These are phyloP conservation scores for Phalaenopsis hybrid DNA, from an alignment of 116 monocot genomes.

Conservation along the genomic window DNA sequence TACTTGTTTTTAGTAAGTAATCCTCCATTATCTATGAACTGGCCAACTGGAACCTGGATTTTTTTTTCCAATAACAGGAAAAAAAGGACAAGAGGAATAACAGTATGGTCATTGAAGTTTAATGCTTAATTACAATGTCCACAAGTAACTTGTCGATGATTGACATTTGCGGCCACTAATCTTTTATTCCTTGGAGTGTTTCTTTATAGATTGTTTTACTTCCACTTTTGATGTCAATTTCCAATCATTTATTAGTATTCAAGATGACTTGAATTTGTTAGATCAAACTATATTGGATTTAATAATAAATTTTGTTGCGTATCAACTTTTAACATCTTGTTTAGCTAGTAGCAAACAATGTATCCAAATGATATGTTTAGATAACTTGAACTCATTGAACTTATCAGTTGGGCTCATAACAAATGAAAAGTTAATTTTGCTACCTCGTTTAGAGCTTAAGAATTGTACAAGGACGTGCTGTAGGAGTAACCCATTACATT, in stretches of 20 bases:
- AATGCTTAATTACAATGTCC: background rate
- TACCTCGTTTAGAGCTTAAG: background rate
- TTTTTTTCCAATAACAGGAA: background rate
- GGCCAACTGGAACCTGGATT: background rate
- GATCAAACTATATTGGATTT: background rate
- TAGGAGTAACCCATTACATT: constrained; percentile 10
- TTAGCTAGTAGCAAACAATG: background rate
- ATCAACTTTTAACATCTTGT: background rate
- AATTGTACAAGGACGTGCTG: constrained; percentile 14
- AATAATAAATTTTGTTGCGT: background rate
- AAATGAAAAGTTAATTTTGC: too few relatives aligned
- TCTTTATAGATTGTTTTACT: too few relatives aligned
- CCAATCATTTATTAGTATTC: background rate
- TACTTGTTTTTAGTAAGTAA: background rate
- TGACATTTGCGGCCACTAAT: background rate
- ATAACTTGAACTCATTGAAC: background rate
- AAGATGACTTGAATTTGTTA: background rate
- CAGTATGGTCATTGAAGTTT: background rate
- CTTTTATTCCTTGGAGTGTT: background rate
- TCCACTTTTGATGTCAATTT: background rate
- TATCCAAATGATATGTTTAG: background rate
- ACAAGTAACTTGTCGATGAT: background rate
- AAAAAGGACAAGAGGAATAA: background rate
- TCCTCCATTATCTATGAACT: background rate
- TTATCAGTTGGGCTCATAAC: too few relatives aligned